A percentile compares a stretch with the other conserved stretches of the same genome.
phyloP scores from a whole-genome alignment of 1,284 basidiomycete species.

The Psilocybe mexicana region DNA sequence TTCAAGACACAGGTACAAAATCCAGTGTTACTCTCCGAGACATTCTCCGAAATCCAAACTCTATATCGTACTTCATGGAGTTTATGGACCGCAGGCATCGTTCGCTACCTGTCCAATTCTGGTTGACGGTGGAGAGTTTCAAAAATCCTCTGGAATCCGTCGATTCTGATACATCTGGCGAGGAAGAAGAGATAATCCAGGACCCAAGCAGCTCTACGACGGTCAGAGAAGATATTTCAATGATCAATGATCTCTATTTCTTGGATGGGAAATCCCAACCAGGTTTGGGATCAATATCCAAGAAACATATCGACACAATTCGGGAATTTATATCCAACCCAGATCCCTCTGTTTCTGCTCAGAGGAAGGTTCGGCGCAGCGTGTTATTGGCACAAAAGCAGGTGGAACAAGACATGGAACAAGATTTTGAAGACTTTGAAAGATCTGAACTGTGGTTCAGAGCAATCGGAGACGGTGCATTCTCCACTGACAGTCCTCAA shows the following conservation, averaged over 20 bases:
- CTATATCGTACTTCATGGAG: constrained; percentile 95
- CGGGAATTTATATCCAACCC: constrained; percentile 63
- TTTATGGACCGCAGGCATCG: constrained; percentile 92
- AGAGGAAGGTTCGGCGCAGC: constrained; percentile 68
- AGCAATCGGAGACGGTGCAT: constrained; percentile 75
- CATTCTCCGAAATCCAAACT: constrained; percentile 84
- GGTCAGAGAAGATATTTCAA: constrained; percentile 80
- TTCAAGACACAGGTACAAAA: constrained; percentile 42
- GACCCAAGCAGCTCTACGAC: constrained; percentile 60
- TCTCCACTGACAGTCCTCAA: constrained; percentile 31
- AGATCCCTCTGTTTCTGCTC: constrained; percentile 45
- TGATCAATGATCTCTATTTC: constrained; percentile 89
- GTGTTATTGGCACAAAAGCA: constrained; percentile 86
- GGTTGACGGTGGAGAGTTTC: constrained; percentile 96
- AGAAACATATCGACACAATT: constrained; percentile 69
- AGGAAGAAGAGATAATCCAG: constrained; percentile 67
- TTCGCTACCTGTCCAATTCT: constrained; percentile 90
- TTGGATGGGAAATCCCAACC: constrained; percentile 57
- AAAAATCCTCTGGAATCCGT: constrained; percentile 92
- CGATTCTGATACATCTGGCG: constrained; percentile 68
- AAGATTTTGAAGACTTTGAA: constrained; percentile 88
- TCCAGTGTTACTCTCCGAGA: constrained; percentile 62
- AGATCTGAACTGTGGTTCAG: constrained; percentile 89
- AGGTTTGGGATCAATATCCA: constrained; percentile 64
- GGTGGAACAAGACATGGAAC: constrained; percentile 87